Base-by-base conservation (phyloP, 164 flowering plant species). In the Cinnamomum micranthum region DNA sequence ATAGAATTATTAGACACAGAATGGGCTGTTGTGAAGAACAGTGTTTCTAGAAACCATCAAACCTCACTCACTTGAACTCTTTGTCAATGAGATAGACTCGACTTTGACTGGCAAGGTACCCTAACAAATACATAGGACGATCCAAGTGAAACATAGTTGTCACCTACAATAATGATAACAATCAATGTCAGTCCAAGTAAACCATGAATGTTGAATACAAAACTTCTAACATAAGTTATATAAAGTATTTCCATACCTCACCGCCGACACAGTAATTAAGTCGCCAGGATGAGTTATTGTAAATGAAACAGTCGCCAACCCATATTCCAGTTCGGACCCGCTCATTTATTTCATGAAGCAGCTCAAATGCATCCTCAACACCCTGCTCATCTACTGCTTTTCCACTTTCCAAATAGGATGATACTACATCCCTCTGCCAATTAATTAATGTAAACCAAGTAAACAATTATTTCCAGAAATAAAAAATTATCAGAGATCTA, bases 201-300 rank as follows among this genome's bases (percentile, higher is more conserved):
- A 28, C 22, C 52, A 69, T 31, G 71, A 68, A 20, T n/a, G n/a
- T 33, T 51, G n/a, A 58, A 9, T 74, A 22, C 22, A 68, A 63
- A 47, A 3, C 6, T 41, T 28, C 47, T 31, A 22, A 68, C 20
- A 31, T 19, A 52, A 27, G 28, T 67, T 12, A 71, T 60, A 41
- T 11, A 28, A 50, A 75, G 50, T 28, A 12, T 19, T 50, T 28
- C 27, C 23, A 50, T 75, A 94, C 99, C 98, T 96, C 99, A 68
- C 99, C 98, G 75, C 99, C 98, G 82, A 96, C 99, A 84, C 97
- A 94, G 83, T 96, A 94, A 80, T 94, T 96, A 62, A 94, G 95
- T 65, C 98, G 83, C 98, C 95, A 91, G 27, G 99, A 86, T 72
- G 98, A 91, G 77, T 94, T 93, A 76, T 83, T 95, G 84, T 94